phyloP scores from a whole-genome alignment of 345 rosid genomes.

The Eucalyptus curtisii region DNA sequence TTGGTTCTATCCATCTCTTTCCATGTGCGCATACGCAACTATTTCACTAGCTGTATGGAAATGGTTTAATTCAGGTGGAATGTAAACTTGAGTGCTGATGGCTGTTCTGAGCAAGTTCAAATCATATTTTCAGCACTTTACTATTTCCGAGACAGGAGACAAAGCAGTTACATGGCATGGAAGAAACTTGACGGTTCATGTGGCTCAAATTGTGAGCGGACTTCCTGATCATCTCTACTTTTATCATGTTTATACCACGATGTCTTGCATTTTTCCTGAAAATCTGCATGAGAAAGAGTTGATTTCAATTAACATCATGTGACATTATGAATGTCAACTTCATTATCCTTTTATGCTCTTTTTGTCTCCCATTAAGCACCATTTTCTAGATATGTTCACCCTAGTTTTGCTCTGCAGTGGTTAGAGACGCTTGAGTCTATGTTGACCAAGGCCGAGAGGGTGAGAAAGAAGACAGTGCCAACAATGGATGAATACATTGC shows the following conservation, averaged over 20 bases:
- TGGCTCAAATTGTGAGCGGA: conserved; percentile 39
- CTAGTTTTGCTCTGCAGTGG: conserved; percentile 41
- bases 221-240: neutral
- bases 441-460: conserved; percentile 52
- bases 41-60: neutral
- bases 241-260: neutral
- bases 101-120: conserved; percentile 66
- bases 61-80: conserved; percentile 41
- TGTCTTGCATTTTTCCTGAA: neutral
- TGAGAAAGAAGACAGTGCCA: conserved; percentile 39
- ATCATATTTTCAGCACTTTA: conserved; percentile 62
- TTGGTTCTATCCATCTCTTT: neutral
- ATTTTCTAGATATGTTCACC: neutral
- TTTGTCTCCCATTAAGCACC: neutral
- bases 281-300: neutral
- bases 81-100: conserved; percentile 21
- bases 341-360: neutral
- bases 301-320: neutral
- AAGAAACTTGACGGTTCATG: conserved; percentile 32
- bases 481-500: conserved; percentile 56
- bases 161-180: conserved; percentile 56
- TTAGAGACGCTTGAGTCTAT: conserved; percentile 52
- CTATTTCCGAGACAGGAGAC: conserved; percentile 61
- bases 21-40: neutral
- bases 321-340: neutral